A percentile compares a stretch with the other conserved stretches of the same genome.
These are phyloP conservation scores for Berberis thunbergii DNA, from an alignment of 164 flowering plant species.

Conservation along the genomic window DNA sequence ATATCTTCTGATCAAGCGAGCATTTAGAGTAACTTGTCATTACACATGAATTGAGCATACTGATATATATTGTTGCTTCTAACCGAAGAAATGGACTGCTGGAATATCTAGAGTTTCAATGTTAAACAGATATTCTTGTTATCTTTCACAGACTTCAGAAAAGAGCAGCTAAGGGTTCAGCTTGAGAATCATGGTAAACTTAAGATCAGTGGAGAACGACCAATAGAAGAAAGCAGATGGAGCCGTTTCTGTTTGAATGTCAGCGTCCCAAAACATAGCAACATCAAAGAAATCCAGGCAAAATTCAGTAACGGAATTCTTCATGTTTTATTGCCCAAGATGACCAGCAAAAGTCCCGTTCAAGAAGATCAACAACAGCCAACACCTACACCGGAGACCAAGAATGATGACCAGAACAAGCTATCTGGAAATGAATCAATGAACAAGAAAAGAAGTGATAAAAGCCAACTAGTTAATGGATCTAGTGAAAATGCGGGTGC, in stretches of 20 bases:
- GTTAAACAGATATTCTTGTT: neutral
- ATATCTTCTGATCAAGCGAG: too few relatives aligned
- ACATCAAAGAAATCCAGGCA: neutral
- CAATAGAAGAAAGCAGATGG: neutral
- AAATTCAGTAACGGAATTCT: neutral
- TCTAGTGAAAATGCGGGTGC: neutral
- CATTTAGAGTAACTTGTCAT: too few relatives aligned
- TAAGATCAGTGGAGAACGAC: slow-evolving; percentile 3
- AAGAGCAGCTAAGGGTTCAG: neutral
- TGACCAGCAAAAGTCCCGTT: neutral
- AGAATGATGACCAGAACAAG: neutral
- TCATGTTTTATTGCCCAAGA: neutral
- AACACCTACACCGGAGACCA: neutral
- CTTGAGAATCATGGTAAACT: neutral
- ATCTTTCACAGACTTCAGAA: neutral
- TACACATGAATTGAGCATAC: too few relatives aligned
- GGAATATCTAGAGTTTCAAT: neutral
- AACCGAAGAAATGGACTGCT: neutral
- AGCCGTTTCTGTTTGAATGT: neutral
- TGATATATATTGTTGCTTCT: neutral
- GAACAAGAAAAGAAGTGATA: too few relatives aligned
- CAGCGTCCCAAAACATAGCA: neutral
- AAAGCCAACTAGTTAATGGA: neutral
- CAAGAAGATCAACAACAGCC: neutral
- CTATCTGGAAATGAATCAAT: too few relatives aligned